phyloP scores from a whole-genome alignment of 1,284 basidiomycete species.

The Moniliella sp. region DNA sequence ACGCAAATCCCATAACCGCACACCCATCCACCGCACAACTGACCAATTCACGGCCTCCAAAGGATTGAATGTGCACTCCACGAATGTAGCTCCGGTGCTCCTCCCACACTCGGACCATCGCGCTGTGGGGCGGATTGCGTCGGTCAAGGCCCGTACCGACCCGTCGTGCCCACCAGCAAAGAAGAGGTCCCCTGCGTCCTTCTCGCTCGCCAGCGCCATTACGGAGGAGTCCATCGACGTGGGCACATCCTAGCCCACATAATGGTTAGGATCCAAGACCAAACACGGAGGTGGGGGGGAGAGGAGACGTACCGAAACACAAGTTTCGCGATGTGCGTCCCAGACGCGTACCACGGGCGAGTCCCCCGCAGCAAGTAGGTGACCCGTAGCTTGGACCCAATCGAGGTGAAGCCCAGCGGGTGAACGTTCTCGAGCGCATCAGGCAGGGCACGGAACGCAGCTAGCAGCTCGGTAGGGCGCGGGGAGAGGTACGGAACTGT shows the following conservation, averaged over 20 bases:
- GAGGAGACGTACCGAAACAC: conserved; percentile 43
- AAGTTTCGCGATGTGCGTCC: conserved; percentile 79
- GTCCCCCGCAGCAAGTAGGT: conserved; percentile 71
- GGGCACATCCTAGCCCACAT: conserved; percentile 47
- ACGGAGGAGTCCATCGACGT: conserved; percentile 75
- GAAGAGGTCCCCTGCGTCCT: conserved; percentile 56
- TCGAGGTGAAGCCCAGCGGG: conserved; percentile 65
- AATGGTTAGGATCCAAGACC: conserved; percentile 3
- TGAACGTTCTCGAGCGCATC: conserved; percentile 51
- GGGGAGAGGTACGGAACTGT: conserved; percentile 36
- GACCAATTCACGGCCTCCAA: conserved; percentile 43
- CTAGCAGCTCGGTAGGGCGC: conserved; percentile 68
- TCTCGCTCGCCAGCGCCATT: conserved; percentile 63
- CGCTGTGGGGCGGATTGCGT: conserved; percentile 58
- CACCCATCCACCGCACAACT: conserved; percentile 58
- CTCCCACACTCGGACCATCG: conserved; percentile 56
- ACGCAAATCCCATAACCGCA: conserved; percentile 78
- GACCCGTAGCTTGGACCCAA: conserved; percentile 77
- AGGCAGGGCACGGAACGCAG: conserved; percentile 69
- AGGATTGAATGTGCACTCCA: conserved; percentile 65
- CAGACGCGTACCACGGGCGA: conserved; percentile 69
- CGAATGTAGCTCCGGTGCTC: conserved; percentile 76
- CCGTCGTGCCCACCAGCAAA: conserved; percentile 84
- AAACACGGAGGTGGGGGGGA: conserved; percentile 1
- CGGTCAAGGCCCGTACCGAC: conserved; percentile 68